Evolutionary conservation across 495 filamentous ascomycete genomes (phyloP), one percentile per base, ranked within the genome.

Genomic region (Pyrenopolyporus hunteri): DNA sequence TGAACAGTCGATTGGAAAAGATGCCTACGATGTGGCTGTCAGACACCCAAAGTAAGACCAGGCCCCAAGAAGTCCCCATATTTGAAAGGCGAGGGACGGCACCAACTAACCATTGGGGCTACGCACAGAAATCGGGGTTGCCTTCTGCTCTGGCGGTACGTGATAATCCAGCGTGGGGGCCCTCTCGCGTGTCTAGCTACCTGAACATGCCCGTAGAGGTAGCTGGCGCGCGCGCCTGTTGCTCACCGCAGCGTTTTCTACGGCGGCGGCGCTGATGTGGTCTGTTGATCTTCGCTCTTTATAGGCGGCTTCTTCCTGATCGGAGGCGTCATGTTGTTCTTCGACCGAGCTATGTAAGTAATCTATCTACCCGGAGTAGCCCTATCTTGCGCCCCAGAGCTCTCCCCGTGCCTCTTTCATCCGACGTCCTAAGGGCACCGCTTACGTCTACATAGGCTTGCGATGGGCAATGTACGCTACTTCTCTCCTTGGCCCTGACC

Each of bases 81-180:
- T 6, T 26, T 3, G 16, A 19, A 10, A 28, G 8, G 19, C 0
- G 23, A n/a, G 17, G 23, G 22, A 29, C 14, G 10, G 45, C 37
- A 29, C 8, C 9, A n/a, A 20, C 63, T 66, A 32, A 66, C 52
- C 44, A 48, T 14, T 7, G 56, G 19, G n/a, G 19, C 33, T 31
- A 55, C 36, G 16, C 57, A 54, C 60, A 98, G 94, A 98, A 77
- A 88, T 97, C 64, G 94, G 94, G 60, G 90, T 96, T 48, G 88
- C 91, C 74, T 98, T 98, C 80, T 97, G 92, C 82, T 91, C 89
- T 70, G 92, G 89, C 63, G 93, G 92, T 94, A 91, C 73, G 90
- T 88, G 32, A 52, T 20, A 51, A 53, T 45, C 16, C 17, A 51
- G 13, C 20, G 66, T 46, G 36, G 20, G 20, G 28, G 32, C 49